Base-by-base conservation (phyloP, 1,284 basidiomycete genomes). In the Trichosporon sp. region DNA sequence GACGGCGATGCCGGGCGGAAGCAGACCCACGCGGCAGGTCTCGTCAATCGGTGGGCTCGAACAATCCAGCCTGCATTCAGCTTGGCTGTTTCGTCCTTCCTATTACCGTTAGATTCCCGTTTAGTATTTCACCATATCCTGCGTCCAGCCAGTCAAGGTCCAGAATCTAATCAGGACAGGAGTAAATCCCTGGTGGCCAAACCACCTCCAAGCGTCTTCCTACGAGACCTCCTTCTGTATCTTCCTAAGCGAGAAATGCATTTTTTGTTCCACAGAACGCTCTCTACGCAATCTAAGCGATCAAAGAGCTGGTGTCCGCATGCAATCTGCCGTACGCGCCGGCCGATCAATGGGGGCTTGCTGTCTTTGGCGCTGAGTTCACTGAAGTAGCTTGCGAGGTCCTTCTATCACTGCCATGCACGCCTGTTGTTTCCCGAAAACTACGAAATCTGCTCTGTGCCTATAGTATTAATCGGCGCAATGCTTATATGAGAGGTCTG, bases 271-370 rank as follows among this genome's bases (percentile, higher is more conserved):
- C n/a, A 46, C 43, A 46, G 14, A 16, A 46, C 43, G 43, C 40
- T 46, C 43, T 10, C 14, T 16, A 46, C 43, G 43, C 43, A 2
- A 14, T 46, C n/a, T 46, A 35, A 7, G 7, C 3, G 7, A 35
- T 4, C 31, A 12, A 2, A 35, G 56, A 59, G 26, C 26, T 59
- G 48, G 59, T 65, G 64, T 70, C 69, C 19, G 64, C 66, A 1
- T 67, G 4, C 63, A 68, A 35, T 1, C 69, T 12, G 46, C 21
- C 37, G 54, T 63, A 66, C n/a, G n/a, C n/a, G n/a, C n/a, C n/a
- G n/a, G n/a, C n/a, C n/a, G n/a, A n/a, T n/a, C n/a, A n/a, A n/a
- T n/a, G n/a, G n/a, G n/a, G n/a, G n/a, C n/a, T n/a, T n/a, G n/a
- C n/a, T n/a, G n/a, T n/a, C n/a, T n/a, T n/a, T n/a, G n/a, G n/a